Conservation (phyloP, 139 green algal genomes). For the Coccomyxa sp. region DNA sequence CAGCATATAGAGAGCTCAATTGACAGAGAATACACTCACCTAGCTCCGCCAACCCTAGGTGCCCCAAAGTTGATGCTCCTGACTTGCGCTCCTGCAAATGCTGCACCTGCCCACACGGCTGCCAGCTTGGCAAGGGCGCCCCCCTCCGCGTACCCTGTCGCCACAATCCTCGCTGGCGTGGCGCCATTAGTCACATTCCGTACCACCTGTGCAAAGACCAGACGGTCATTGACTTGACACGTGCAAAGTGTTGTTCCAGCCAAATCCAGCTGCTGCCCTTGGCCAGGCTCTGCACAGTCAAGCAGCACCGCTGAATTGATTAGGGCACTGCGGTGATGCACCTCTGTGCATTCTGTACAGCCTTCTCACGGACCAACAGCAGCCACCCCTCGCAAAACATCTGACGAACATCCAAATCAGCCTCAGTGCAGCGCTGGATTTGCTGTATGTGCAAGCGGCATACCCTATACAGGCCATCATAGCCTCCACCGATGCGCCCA, state of each 20-base stretch:
- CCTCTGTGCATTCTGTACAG: not conserved
- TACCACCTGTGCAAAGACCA: not conserved
- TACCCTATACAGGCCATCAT: too few relatives aligned
- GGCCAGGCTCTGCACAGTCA: not conserved
- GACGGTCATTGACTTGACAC: too few relatives aligned
- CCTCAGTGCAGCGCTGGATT: too few relatives aligned
- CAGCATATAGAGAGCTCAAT: not conserved
- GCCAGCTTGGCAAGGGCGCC: slow-evolving; percentile 17
- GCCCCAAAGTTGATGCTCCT: slow-evolving; percentile 27
- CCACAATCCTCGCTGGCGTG: slow-evolving; percentile 9
- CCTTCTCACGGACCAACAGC: not conserved
- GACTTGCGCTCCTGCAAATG: slow-evolving; percentile 18
- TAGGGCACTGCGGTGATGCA: not conserved
- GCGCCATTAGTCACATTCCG: not conserved
- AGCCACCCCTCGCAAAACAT: not conserved
- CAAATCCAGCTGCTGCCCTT: not conserved
- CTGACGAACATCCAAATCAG: too few relatives aligned
- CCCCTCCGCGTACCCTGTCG: slow-evolving; percentile 11
- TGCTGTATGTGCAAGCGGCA: too few relatives aligned
- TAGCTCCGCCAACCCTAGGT: slow-evolving; percentile 8
- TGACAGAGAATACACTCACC: slow-evolving; percentile 1
- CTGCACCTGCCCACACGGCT: slow-evolving; percentile 14
- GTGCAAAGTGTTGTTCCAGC: not conserved
- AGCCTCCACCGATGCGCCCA: too few relatives aligned
- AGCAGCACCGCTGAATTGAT: not conserved